Base-by-base conservation (phyloP, 2,329 filamentous ascomycete genomes). In the Penicillium brasilianum region DNA sequence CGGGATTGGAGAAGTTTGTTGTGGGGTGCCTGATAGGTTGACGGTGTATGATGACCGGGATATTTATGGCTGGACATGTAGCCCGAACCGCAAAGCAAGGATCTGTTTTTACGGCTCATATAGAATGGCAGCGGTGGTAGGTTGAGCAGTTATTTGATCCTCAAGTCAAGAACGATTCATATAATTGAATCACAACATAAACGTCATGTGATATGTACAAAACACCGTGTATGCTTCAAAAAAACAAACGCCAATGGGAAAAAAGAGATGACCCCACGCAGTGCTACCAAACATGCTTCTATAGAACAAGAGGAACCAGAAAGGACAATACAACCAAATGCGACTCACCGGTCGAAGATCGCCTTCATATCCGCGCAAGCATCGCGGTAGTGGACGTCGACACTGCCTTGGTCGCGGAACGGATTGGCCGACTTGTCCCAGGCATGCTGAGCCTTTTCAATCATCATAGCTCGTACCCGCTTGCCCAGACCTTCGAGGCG, bases 361-460 rank as follows among this genome's bases (percentile, higher is more conserved):
- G 69, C 68, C 60, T 76, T 77, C 72, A 82, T 76, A 55, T 79
- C 77, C 7, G 74, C 74, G 58, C 79, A 81, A 3, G 80, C 78
- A 55, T 79, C 73, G 34, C 69, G 69, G 61, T 82, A 82, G 9
- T 80, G 66, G 5, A 77, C 65, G 62, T 81, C 72, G 18, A 81
- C 78, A 25, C 70, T 70, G 20, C 64, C 67, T 62, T 81, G 80
- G 53, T 82, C 77, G 8, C 80, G 72, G 64, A 81, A 82, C 1
- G 81, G 81, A 65, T 82, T 81, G 36, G 78, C 73, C 8, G 74
- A 77, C 66, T 82, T 82, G 64, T 83, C 81, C 79, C 79, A 83
- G 10, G 71, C 81, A 69, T 83, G 81, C n/a, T 69, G 68, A n/a
- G 73, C 78, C 56, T 74, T 77, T 54, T 80, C 76, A 46, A 83